These are phyloP conservation scores for Trametes gibbosa DNA, from an alignment of 768 basidiomycete species.

Conservation along the genomic window DNA sequence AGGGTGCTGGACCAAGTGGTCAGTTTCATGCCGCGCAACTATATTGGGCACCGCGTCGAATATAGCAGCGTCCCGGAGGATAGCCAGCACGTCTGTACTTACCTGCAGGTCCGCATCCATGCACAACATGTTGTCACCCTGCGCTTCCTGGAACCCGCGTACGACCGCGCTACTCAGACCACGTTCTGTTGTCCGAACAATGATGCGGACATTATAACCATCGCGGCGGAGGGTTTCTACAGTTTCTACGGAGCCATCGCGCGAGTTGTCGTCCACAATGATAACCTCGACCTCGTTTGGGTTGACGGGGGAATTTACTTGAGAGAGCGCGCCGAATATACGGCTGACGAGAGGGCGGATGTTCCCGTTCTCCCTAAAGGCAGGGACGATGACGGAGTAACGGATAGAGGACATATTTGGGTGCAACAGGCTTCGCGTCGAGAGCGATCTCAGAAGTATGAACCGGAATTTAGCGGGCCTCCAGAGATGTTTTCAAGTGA, in stretches of 20 bases:
- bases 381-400: conserved; percentile 30
- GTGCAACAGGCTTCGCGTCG: not conserved
- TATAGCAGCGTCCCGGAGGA: too few species aligned
- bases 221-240: conserved; percentile 28
- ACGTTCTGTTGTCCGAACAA: conserved; percentile 29
- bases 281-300: conserved; percentile 27
- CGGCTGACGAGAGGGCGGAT: conserved; percentile 30
- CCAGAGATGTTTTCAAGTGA: not conserved
- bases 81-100: not conserved
- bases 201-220: conserved; percentile 31
- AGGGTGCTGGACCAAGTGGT: conserved; percentile 22
- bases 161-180: conserved; percentile 31
- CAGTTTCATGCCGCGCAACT: not conserved
- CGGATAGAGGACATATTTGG: conserved; percentile 18
- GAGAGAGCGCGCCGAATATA: conserved; percentile 28
- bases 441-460: not conserved
- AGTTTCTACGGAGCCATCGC: conserved; percentile 29
- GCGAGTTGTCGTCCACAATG: conserved; percentile 32
- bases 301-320: conserved; percentile 27
- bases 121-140: conserved; percentile 31
- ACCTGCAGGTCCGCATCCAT: conserved; percentile 33
- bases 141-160: conserved; percentile 30
- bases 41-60: not conserved
- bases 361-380: conserved; percentile 30
- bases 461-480: not conserved